Evolutionary conservation across 1,284 basidiomycete species (phyloP), one percentile per base, ranked within the genome.

Genomic region (Fomitopsis pinicola): DNA sequence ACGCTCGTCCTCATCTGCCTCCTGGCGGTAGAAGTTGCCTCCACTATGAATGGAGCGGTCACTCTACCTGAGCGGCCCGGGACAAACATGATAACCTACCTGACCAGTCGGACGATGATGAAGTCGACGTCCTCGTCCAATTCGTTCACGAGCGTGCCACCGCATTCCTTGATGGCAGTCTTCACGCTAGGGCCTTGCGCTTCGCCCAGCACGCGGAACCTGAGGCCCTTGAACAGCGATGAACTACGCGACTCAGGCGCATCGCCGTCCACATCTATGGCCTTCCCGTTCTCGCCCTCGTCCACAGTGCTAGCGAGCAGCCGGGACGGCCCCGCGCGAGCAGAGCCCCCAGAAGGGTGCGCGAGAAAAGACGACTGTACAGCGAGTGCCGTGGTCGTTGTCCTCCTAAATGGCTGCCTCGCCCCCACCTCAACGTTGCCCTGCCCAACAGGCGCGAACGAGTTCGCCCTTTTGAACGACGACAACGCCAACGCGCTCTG

Each of bases 81-180:
- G 26, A 10, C 8, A 36, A 19, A 9, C 4, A 33, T n/a, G 14
- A 40, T 45, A 42, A 73, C 70, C 52, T 53, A 91, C 89, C 88
- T 89, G 60, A 86, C 83, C 19, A 93, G 74, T 59, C 91, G 77
- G 7, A 91, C 88, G 58, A 92, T 73, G 58, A 90, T 78, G 65
- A 83, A 88, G 72, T 87, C 83, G 1, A 83, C 82, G 30, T 80
- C 75, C 15, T 81, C 80, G 17, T 82, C 79, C 7, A 78, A 76
- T n/a, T 76, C 76, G 12, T 79, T 79, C 5, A 82, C 73, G 68
- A 83, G 75, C 5, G 64, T 65, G 3, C 87, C 90, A 0, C 87
- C 87, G 55, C 79, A 77, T 17, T 78, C 74, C 67, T 86, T 81
- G 30, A 92, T 76, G 0, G 88, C 88, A 15, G 68, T 70, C 33